Base-by-base conservation (phyloP, 257 asterid genomes). In the Plectranthus barbatus region DNA sequence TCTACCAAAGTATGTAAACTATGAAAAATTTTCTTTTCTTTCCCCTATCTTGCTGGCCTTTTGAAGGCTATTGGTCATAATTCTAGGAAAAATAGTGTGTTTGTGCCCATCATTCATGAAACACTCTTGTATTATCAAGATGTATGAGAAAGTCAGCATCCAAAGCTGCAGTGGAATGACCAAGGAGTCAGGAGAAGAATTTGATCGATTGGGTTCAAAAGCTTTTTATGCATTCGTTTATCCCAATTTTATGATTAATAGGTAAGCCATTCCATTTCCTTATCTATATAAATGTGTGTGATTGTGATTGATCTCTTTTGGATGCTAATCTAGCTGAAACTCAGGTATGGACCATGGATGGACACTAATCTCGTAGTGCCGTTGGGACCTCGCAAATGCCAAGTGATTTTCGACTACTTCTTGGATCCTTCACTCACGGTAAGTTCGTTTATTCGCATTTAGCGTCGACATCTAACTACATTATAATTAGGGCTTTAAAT, bases 301-400 rank as follows among this genome's bases (percentile, higher is more conserved):
- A 42, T 8, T 57, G 20, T 47, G 6, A 48, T 15, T 37, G 57
- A 15, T 18, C 13, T 4, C 19, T 50, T 42, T 17, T 47, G 17
- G 18, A 11, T 62, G 61, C 47, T 62, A 8, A 5, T 31, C 3
- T 56, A 18, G 41, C n/a, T 6, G 72, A 41, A 45, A 40, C 56
- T 10, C 72, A 91, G 97, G 75, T 91, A 91, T 18, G 97, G 95
- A 53, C 96, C 96, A 31, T 91, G 97, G 97, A 85, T 91, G 96
- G 97, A 91, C 76, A 87, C 97, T 24, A 91, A 91, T 65, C 85
- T 88, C 2, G 94, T 81, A 18, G 66, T 88, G 17, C 98, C 98
- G 24, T 48, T 85, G 69, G 96, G 96, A 59, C 90, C 88, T 64
- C 79, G 77, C 44, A 87, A 72, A 73, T 91, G 96, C 77, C 82